Evolutionary conservation across 192 early-diverging fungal genomes (phyloP).

Genomic region (Obelidium mucronatum): DNA sequence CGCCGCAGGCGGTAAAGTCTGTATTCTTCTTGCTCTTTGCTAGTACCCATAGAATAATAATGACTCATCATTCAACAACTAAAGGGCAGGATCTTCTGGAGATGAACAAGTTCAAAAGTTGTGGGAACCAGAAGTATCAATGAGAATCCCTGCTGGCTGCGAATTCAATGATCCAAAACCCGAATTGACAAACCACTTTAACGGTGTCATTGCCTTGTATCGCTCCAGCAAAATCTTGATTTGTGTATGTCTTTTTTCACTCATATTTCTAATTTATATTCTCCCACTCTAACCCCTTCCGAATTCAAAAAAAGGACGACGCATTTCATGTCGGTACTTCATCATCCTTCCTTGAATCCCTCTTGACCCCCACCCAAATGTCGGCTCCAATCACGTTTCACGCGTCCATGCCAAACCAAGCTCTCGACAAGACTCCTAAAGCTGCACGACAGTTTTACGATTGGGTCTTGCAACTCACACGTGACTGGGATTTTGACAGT

Average conservation of each 20-base stretch:
- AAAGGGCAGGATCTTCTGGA: background rate
- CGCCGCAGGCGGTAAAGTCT: no score
- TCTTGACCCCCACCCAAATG: background rate
- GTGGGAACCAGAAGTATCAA: background rate
- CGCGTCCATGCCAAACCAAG: constrained; percentile 5
- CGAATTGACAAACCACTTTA: constrained; percentile 34
- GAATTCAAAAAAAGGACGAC: no score
- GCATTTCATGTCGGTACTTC: background rate
- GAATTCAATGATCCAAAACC: constrained; percentile 35
- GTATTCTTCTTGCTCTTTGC: background rate
- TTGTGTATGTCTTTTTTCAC: constrained; percentile 11
- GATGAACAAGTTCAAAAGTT: background rate
- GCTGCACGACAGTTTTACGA: constrained; percentile 32
- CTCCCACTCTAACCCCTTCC: no score
- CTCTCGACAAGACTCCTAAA: constrained; percentile 29
- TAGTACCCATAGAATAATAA: background rate
- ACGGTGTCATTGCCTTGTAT: constrained; percentile 37
- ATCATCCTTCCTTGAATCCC: background rate
- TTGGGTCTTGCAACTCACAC: constrained; percentile 19
- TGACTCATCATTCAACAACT: background rate
- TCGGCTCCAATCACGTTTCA: constrained; percentile 21
- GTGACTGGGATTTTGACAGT: constrained; percentile 40
- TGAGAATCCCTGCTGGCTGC: constrained; percentile 5
- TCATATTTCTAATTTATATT: background rate
- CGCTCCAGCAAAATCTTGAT: constrained; percentile 15